Evolutionary conservation across 768 basidiomycete species (phyloP), one percentile per base, ranked within the genome.

Genomic region (Rubroboletus satanas): DNA sequence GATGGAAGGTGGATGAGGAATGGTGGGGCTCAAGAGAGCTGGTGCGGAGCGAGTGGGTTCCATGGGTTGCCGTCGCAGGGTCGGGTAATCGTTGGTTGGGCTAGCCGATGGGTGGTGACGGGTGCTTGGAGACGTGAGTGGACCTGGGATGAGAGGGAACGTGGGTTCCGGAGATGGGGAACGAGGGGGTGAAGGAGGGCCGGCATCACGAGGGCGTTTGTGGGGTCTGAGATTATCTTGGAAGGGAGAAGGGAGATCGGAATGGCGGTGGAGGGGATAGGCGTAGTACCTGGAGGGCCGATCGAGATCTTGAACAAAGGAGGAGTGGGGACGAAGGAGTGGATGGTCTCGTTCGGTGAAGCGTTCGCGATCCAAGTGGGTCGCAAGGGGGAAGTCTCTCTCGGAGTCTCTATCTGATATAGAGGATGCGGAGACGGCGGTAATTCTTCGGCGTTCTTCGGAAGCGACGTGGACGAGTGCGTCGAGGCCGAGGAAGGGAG

Each of bases 381-480:
- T 15, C 8, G 31, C 31, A 21, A 21, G 18, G 29, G 31, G 5
- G 23, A 33, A 7, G 45, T 46, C 45, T 32, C 44, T 31, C 28
- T 32, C 45, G 31, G 45, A 33, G 32, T 46, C 45, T 33, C 46
- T 47, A 49, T 51, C 54, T 5, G 44, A 23, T 17, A 21, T 9
- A 17, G 45, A 46, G 45, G 45, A 21, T n/a, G 44, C 31, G 23
- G 59, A 48, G 15, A 47, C 45, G 5, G 54, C 58, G 57, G 73
- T 68, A 47, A 88, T 74, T 29, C 84, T 71, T 33, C 79, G 75
- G 43, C 82, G 78, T 61, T 88, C 87, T 62, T 84, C 81, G 1
- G 83, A 82, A 5, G 87, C 87, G 21, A 80, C 86, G 69, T 87
- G 84, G 11, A 85, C 87, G 41, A 89, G 79, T 3, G 83, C 85